Conservation (phyloP, 2,329 filamentous ascomycete genomes). For the Delphinella strobiligena region DNA sequence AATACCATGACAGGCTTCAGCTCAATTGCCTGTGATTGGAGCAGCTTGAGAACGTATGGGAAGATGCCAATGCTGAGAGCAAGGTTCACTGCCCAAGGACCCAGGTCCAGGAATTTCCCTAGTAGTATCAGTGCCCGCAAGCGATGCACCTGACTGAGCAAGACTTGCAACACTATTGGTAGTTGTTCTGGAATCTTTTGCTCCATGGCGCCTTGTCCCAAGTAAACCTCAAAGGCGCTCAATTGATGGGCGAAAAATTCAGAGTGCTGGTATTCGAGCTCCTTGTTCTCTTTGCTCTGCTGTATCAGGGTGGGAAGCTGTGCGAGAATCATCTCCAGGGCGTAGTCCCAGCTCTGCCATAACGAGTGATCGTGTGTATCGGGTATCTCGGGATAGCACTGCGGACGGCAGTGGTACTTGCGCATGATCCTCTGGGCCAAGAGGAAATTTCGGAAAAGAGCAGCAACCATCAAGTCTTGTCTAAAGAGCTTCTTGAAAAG, state of each 20-base stretch:
- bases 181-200: slow-evolving; percentile 87
- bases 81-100: slow-evolving; percentile 97
- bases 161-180: slow-evolving; percentile 87
- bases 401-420: slow-evolving; percentile 88
- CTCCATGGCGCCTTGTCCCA: slow-evolving; percentile 69
- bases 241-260: slow-evolving; percentile 95
- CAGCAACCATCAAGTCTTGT: slow-evolving; percentile 98
- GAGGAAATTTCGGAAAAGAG: slow-evolving; percentile 89
- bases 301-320: slow-evolving; percentile 78
- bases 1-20: slow-evolving; percentile 98
- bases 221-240: slow-evolving; percentile 92
- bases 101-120: slow-evolving; percentile 86
- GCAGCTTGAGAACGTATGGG: slow-evolving; percentile 91
- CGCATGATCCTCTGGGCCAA: slow-evolving; percentile 92
- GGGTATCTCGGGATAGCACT: slow-evolving; percentile 82
- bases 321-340: slow-evolving; percentile 85
- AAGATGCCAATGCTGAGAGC: slow-evolving; percentile 97
- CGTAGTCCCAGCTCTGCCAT: slow-evolving; percentile 96
- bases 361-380: slow-evolving; percentile 89
- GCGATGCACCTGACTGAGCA: slow-evolving; percentile 89
- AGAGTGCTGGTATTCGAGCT: slow-evolving; percentile 88
- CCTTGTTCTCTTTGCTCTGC: slow-evolving; percentile 58
- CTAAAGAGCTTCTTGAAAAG: slow-evolving; percentile 95
- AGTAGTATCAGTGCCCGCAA: slow-evolving; percentile 82
- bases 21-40: slow-evolving; percentile 89